Base-by-base conservation (phyloP, 2,329 filamentous ascomycete species). In the Neocatenulostroma microsporum region DNA sequence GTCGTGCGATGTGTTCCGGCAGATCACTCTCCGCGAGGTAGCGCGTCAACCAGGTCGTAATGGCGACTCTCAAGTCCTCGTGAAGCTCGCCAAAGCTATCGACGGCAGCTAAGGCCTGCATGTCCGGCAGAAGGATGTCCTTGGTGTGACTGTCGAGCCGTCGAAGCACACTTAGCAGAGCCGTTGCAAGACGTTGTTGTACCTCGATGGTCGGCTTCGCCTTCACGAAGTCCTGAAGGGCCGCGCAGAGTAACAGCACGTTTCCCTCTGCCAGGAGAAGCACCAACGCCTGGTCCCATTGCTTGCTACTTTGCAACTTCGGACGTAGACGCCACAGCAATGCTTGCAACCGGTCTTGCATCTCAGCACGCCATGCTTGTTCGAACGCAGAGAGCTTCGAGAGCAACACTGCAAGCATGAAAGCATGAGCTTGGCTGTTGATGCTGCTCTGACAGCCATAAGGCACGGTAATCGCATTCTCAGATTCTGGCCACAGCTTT, bases 391-490 rank as follows among this genome's bases (percentile, higher is more conserved):
- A n/a, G 9, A 56, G 25, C 6, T 41, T 39, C 6, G 42, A 40
- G 6, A 57, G 34, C 9, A 48, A 28, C 39, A 48, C 41, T 58
- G 48, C 49, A n/a, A 53, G 33, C 14, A 46, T 25, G 21, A 52
- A 50, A 7, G 53, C 50, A 18, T 47, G 42, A 7, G 39, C 17
- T 2, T 34, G 33, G 21, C 46, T 37, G 10, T 34, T 36, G 3
- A 58, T 37, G 20, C 27, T 46, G 7, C 42, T 35, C 31, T 67
- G 65, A 25, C 58, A 55, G 15, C 59, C 58, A 24, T 62, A 56
- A 9, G 64, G 62, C 13, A 67, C 43, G 5, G 63, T 62, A 37
- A 68, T 56, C 9, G 58, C 51, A 21, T 60, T 53, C 25, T 64
- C 57, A 30, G 60, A 58, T 18, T 62, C 53, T 9, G 51, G 58